Evolutionary conservation across 495 filamentous ascomycete species (phyloP), one percentile per base, ranked within the genome.

Genomic region (Penicillium antarcticum): DNA sequence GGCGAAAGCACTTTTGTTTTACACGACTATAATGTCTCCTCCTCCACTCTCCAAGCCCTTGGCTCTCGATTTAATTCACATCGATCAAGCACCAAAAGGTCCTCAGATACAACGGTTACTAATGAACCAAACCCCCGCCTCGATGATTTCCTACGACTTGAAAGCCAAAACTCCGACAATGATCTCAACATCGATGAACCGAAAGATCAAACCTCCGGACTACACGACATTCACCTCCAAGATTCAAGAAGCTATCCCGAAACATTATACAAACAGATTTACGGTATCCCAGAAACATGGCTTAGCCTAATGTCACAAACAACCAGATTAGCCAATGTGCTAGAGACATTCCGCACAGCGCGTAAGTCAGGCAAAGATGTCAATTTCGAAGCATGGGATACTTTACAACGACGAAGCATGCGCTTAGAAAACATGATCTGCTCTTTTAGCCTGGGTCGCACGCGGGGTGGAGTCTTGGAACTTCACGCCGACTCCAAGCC

Each of bases 211-310:
- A 51, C 59, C 8, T 45, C 54, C 1, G 68, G 54, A 1, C 55
- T 67, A 12, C 46, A 64, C 16, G 68, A 71, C 19, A 71, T 71
- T 16, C 65, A 71, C 43, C 45, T 71, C 1, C 60, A 68, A 24
- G 65, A 71, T 32, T 71, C 68, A 1, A 54, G 68, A n/a, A 62
- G 52, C 5, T 65, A 58, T 39, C 50, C 63, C 0, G 65, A 65
- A 11, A 68, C 63, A 1, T 40, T 70, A 4, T 68, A 68, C 40
- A 63, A 62, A 23, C 63, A 68, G 18, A 60, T 70, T 9, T 70
- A 70, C 31, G 68, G 68, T 1, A 68, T 70, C 13, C 59, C 65
- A 8, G 68, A 70, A 31, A 68, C 68, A 36, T 70, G 68, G 68
- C 53, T 70, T 1, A 68, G 68, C 45, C 48, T 70, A 12, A 54